Evolutionary conservation across 179 eudicot species (phyloP).

Genomic region (Carnegiea gigantea): DNA sequence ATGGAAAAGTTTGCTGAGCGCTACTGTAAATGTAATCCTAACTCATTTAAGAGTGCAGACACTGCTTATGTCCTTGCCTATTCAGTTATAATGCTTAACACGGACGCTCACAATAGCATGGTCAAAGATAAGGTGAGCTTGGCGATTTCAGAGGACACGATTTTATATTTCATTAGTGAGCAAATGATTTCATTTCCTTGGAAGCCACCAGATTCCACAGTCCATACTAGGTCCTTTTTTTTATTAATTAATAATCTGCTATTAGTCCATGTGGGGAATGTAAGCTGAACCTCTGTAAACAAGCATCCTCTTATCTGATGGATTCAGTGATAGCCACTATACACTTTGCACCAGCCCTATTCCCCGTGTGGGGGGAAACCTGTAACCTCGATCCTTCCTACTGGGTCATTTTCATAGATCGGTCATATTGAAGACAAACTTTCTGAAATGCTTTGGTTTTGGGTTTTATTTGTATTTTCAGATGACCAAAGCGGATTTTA

Average conservation of each 20-base stretch:
- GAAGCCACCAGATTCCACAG: constrained; percentile 3
- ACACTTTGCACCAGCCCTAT: not conserved
- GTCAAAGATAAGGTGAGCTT: constrained; percentile 91
- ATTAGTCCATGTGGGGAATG: not conserved
- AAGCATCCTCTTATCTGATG: not conserved
- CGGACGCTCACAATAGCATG: constrained; percentile 98
- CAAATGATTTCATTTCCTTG: not conserved
- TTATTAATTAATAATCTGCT: not conserved
- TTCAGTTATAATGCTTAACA: constrained; percentile 96
- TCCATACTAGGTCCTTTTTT: not conserved
- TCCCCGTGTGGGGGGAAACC: not conserved
- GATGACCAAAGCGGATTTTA: constrained; percentile 96
- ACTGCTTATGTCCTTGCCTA: constrained; percentile 98
- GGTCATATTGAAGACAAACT: not conserved
- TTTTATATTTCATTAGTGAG: constrained; percentile 1
- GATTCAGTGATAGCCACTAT: not conserved
- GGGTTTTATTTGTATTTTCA: constrained; percentile 29
- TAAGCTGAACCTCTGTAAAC: not conserved
- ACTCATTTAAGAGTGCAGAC: constrained; percentile 88
- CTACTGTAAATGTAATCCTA: constrained; percentile 94
- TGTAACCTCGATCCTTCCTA: not conserved
- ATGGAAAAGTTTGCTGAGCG: constrained; percentile 99
- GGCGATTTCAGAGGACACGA: not conserved
- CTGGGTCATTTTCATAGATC: not conserved
- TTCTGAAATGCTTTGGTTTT: constrained; percentile 18